These are phyloP conservation scores for Trichothecium roseum DNA, from an alignment of 2,329 filamentous ascomycete species.

Conservation along the genomic window DNA sequence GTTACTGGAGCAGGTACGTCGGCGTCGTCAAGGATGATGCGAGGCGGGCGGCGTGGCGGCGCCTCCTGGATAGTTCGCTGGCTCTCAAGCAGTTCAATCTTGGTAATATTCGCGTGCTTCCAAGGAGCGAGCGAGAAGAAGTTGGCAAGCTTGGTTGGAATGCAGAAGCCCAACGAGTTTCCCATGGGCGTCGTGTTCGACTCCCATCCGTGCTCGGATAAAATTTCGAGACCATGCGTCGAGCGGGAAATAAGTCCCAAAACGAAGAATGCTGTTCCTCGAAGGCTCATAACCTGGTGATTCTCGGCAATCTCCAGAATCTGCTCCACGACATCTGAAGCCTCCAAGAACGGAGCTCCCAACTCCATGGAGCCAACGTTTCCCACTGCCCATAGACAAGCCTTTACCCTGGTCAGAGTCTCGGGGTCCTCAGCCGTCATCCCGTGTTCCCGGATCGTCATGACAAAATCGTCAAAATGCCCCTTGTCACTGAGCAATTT, in stretches of 20 bases:
- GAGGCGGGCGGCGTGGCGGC: constrained; percentile 29
- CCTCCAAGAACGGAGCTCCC: constrained; percentile 86
- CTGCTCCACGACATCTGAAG: constrained; percentile 74
- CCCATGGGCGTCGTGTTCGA: constrained; percentile 78
- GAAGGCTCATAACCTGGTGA: constrained; percentile 82
- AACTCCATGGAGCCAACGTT: constrained; percentile 98
- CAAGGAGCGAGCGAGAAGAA: constrained; percentile 63
- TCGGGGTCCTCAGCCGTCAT: constrained; percentile 80
- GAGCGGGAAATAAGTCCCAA: constrained; percentile 87
- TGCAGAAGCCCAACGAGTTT: constrained; percentile 74
- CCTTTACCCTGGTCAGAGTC: constrained; percentile 85
- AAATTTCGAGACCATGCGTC: constrained; percentile 81
- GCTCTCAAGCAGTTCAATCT: constrained; percentile 34
- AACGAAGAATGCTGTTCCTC: constrained; percentile 95
- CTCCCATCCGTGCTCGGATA: constrained; percentile 87
- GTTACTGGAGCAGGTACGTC: constrained; percentile 33
- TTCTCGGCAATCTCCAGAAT: constrained; percentile 83
- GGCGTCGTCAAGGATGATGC: constrained; percentile 11
- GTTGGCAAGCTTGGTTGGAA: constrained; percentile 68
- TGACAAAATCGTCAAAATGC: constrained; percentile 88
- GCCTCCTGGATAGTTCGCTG: constrained; percentile 42
- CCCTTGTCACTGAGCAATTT: constrained; percentile 83
- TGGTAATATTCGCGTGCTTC: constrained; percentile 39
- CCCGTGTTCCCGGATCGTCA: constrained; percentile 78
- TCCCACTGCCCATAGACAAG: constrained; percentile 92